Base-by-base conservation (phyloP, 108 stramenopile genomes). In the Pseudonitzschia pungens region DNA sequence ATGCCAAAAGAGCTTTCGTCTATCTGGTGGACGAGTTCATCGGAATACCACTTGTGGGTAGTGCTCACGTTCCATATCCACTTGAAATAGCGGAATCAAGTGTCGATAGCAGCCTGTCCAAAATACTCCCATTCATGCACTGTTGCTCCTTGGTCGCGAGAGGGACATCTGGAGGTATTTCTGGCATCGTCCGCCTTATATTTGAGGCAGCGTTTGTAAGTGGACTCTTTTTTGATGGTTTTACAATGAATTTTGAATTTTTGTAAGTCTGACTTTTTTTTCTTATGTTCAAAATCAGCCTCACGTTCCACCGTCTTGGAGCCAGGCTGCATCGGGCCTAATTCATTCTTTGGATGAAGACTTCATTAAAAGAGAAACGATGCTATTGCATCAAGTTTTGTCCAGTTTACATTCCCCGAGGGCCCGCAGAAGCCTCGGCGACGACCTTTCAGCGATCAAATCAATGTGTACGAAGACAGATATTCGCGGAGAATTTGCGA, bases 11-110 rank as follows among this genome's bases (percentile, higher is more conserved):
- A 50, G 77, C 75, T 0, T 81, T 77, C 64, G 69, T 91, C 7
- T 91, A 91, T 65, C 69, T 88, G 18, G 82, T 91, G 29, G 90
- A 91, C 40, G 90, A 91, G 64, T 81, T 58, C 66, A 66, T 54
- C 18, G 83, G 86, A 59, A 29, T 83, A 28, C 90, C 90, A 56
- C 53, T 77, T 26, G 73, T 75, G 32, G 73, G 73, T 6, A 20
- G 21, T 16, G 20, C 52, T 0, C 64, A 53, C 40, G 32, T 43
- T 27, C 76, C 88, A 54, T 72, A 84, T 22, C 81, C 73, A 0
- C 33, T 86, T 27, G 77, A 81, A 16, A 52, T 83, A 33, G 18
- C 71, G 20, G 72, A 77, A 33, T 28, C 74, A 57, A 72, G 42
- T 22, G 68, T 82, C 12, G 65, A 80, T 21, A 65, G 74, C 43